Evolutionary conservation across 306 rosid genomes (phyloP).

Genomic region (Castanea crenata): DNA sequence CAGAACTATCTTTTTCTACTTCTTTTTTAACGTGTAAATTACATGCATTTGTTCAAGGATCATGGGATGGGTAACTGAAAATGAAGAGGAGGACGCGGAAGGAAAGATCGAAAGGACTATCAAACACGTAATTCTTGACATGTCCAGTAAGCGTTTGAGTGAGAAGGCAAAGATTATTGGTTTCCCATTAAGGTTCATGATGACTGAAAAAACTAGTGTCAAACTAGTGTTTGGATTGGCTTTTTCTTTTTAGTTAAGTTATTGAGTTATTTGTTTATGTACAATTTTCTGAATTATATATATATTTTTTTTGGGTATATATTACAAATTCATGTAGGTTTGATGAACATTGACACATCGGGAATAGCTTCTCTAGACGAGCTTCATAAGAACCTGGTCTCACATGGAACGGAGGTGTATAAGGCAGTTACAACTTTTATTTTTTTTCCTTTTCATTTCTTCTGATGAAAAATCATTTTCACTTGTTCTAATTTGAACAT

Average conservation of each 20-base stretch:
- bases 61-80: conserved; percentile 46
- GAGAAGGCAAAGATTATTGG: not conserved
- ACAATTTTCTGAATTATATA: not conserved
- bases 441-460: no score
- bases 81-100: conserved; percentile 38
- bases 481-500: not conserved
- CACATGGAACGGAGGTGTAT: conserved; percentile 53
- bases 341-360: conserved; percentile 67
- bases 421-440: no score
- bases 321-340: conserved; percentile 31
- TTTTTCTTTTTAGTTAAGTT: no score
- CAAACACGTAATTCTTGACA: conserved; percentile 57
- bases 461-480: not conserved
- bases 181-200: no score
- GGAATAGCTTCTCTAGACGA: conserved; percentile 65
- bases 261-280: no score
- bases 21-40: not conserved
- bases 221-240: no score
- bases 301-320: no score
- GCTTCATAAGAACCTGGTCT: conserved; percentile 42
- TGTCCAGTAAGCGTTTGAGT: conserved; percentile 52
- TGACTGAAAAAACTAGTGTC: no score
- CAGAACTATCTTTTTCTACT: not conserved
- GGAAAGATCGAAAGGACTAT: conserved; percentile 21
- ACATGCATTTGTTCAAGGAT: conserved; percentile 32